Evolutionary conservation across 2,329 filamentous ascomycete genomes (phyloP), one percentile per base, ranked within the genome.

Genomic region (Colletotrichum brevisporum): DNA sequence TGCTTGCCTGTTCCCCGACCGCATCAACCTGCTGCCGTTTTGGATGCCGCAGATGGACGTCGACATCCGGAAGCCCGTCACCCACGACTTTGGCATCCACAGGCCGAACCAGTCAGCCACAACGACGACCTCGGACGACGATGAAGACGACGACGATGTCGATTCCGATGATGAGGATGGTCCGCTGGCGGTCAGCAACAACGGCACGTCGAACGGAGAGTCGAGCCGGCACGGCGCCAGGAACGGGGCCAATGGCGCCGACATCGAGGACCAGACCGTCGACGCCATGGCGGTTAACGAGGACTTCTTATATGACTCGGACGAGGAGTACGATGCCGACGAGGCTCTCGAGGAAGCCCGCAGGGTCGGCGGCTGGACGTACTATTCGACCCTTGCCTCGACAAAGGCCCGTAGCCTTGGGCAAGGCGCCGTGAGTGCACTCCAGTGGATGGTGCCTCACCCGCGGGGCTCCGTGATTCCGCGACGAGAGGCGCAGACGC

Each of bases 1-100:
- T 2, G 95, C 95, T 10, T 93, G 90, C 12, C 83, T 99, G 53
- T 97, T 98, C 79, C 95, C 95, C 0, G 88, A 91, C 52, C 90
- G 92, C 63, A 99, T 99, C 80, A 86, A 98, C 55, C 86, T 99
- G 13, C 85, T 99, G 6, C 96, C 96, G 0, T 99, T 94, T 85
- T 99, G 96, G 96, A 93, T 95, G 85, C 96, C 96, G 1, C 96
- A 99, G 82, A 99, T 99, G 96, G 91, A 97, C 73, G 90, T 97
- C 26, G 96, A 99, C 77, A 99, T 99, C 75, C 93, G 95, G 73
- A 99, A 99, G 81, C 94, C 96, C 1, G 89, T 90, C 36, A 94
- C 90, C 4, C 94, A 96, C 75, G 90, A 92, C 74, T 98, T 98
- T 78, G 96, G 96, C 63, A 98, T 99, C 74, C 92, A 93, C 75